These are phyloP conservation scores for Termitomyces sp. DNA, from an alignment of 768 basidiomycete genomes.

Conservation along the genomic window DNA sequence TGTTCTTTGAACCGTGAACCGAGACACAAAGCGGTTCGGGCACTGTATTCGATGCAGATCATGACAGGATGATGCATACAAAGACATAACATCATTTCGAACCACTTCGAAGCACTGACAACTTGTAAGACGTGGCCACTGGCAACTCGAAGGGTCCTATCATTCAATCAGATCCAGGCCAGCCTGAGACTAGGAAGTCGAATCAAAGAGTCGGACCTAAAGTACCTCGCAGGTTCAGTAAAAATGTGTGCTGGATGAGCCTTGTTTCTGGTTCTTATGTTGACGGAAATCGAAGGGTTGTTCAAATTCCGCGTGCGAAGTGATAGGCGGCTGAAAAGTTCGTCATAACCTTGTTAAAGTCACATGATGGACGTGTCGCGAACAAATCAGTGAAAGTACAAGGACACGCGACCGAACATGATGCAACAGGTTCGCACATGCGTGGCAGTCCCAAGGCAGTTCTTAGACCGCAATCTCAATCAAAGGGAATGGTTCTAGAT, in stretches of 20 bases:
- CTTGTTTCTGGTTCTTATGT: not conserved
- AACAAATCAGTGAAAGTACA: not conserved
- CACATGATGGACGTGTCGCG: constrained; percentile 2
- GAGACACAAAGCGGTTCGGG: not conserved
- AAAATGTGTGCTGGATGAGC: not conserved
- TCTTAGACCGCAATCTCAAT: not conserved
- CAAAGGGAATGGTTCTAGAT: not conserved
- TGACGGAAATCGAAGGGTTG: not conserved
- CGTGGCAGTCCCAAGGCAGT: not conserved
- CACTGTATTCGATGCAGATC: not conserved
- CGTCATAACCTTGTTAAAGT: not conserved
- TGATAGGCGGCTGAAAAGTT: not conserved
- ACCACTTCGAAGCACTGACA: not conserved
- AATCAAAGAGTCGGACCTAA: not conserved
- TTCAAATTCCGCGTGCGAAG: no score
- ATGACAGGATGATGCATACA: no score
- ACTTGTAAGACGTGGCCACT: no score
- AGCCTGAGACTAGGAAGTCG: no score
- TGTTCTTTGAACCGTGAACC: not conserved
- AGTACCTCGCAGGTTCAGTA: not conserved
- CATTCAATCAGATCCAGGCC: not conserved
- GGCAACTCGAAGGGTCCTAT: no score
- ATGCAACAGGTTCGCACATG: not conserved
- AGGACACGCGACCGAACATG: not conserved
- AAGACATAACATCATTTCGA: not conserved